phyloP scores from a whole-genome alignment of 306 rosid genomes.

The Geum urbanum region DNA sequence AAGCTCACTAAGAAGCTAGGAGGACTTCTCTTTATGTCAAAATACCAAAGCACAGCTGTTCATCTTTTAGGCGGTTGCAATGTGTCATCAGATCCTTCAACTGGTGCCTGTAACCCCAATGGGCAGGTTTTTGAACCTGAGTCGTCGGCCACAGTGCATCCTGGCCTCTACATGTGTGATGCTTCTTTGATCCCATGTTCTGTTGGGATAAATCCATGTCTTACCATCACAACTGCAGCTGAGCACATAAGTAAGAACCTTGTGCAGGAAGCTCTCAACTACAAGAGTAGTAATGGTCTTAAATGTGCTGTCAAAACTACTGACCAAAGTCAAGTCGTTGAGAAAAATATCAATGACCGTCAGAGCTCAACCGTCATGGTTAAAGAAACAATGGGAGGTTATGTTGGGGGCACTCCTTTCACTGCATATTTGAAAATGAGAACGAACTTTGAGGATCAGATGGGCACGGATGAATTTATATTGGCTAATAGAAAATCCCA shows the following conservation, averaged over 20 bases:
- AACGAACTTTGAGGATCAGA: slow-evolving; percentile 20
- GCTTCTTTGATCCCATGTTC: slow-evolving; percentile 41
- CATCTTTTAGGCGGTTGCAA: slow-evolving; percentile 38
- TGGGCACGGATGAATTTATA: neutral
- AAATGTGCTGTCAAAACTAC: neutral
- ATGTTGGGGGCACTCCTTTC: slow-evolving; percentile 31
- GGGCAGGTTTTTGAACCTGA: slow-evolving; percentile 31
- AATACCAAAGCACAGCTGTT: slow-evolving; percentile 32
- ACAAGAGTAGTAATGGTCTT: neutral
- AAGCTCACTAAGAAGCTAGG: slow-evolving; percentile 32
- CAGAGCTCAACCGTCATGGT: slow-evolving; percentile 4
- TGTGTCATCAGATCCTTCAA: slow-evolving; percentile 26
- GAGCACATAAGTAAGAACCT: slow-evolving; percentile 32
- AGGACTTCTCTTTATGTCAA: slow-evolving; percentile 34
- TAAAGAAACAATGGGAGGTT: slow-evolving; percentile 34
- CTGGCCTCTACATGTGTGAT: slow-evolving; percentile 34
- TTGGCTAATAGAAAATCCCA: slow-evolving; percentile 13
- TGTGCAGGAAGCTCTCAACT: slow-evolving; percentile 27
- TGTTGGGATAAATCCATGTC: slow-evolving; percentile 34
- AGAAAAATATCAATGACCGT: slow-evolving; percentile 1
- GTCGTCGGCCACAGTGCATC: slow-evolving; percentile 14
- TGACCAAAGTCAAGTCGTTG: neutral
- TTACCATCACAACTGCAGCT: slow-evolving; percentile 32
- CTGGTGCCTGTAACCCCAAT: slow-evolving; percentile 31
- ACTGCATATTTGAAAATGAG: slow-evolving; percentile 25